Percentiles rank a stretch among this genome's conserved stretches.
These are phyloP conservation scores for Fragaria vesca DNA, from an alignment of 306 rosid genomes.

Conservation along the genomic window DNA sequence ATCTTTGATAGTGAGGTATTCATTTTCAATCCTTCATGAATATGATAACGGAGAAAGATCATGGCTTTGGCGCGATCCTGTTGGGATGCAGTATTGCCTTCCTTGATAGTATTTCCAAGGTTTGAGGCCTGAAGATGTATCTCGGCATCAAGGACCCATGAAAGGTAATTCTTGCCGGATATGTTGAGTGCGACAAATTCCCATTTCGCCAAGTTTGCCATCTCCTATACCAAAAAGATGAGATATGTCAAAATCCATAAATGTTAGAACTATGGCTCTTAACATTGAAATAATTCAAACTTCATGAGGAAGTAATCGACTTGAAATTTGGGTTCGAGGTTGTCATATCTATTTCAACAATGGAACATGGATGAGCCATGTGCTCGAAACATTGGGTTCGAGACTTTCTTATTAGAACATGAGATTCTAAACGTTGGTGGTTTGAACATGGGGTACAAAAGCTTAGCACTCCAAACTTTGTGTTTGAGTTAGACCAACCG, in stretches of 20 bases:
- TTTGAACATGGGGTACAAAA: no score
- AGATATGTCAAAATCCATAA: background rate
- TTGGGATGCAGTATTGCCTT: background rate
- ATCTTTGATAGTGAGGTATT: background rate
- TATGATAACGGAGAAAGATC: background rate
- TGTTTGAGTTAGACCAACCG: no score
- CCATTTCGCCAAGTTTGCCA: background rate
- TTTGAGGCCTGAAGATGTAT: background rate
- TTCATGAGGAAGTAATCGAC: background rate
- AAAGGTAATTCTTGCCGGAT: no score
- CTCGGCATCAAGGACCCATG: background rate
- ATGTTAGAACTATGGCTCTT: background rate
- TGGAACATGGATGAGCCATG: background rate
- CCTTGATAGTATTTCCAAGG: background rate
- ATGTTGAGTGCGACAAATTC: background rate
- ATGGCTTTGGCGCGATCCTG: background rate
- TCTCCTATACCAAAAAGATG: background rate
- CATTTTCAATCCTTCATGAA: background rate
- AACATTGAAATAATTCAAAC: background rate
- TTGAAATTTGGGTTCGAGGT: background rate
- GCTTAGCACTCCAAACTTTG: no score
- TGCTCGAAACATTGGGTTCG: background rate
- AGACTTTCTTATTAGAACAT: background rate
- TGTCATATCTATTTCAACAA: background rate
- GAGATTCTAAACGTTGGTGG: no score